Evolutionary conservation across 2,329 filamentous ascomycete species (phyloP).

Genomic region (Plenodomus tracheiphilus): DNA sequence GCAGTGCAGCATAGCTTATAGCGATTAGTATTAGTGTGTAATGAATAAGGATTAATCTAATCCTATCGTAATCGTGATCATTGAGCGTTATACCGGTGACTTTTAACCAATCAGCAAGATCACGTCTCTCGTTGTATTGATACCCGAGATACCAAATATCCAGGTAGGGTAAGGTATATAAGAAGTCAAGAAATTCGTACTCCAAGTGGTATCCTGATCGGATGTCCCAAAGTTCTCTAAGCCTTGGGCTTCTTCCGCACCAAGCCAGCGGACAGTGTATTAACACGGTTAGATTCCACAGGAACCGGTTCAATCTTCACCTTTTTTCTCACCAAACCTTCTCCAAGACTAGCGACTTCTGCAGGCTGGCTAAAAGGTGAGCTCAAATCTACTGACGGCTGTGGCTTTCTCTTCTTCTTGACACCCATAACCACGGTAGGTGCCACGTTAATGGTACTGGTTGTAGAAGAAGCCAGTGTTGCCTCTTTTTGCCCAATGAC

Average conservation of each 20-base stretch:
- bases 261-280: conserved; percentile 33
- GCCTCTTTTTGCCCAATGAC: conserved; percentile 31
- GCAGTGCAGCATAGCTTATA: too few species aligned
- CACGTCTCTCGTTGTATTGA: too few species aligned
- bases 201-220: too few species aligned
- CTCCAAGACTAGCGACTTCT: conserved; percentile 20
- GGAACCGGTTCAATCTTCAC: conserved; percentile 27
- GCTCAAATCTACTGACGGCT: conserved; percentile 4
- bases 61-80: too few species aligned
- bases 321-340: conserved; percentile 38
- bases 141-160: too few species aligned
- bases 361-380: background rate
- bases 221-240: too few species aligned
- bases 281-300: conserved; percentile 23
- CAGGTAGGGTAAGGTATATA: too few species aligned
- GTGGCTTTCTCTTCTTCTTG: conserved; percentile 42
- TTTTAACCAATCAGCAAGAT: too few species aligned
- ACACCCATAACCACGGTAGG: conserved; percentile 34
- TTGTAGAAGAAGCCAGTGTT: background rate
- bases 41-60: too few species aligned
- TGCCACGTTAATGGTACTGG: conserved; percentile 5
- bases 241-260: conserved; percentile 42
- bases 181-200: too few species aligned
- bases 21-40: too few species aligned
- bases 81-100: too few species aligned